Evolutionary conservation across 495 filamentous ascomycete genomes (phyloP).

Genomic region (Penicillium odoratum): DNA sequence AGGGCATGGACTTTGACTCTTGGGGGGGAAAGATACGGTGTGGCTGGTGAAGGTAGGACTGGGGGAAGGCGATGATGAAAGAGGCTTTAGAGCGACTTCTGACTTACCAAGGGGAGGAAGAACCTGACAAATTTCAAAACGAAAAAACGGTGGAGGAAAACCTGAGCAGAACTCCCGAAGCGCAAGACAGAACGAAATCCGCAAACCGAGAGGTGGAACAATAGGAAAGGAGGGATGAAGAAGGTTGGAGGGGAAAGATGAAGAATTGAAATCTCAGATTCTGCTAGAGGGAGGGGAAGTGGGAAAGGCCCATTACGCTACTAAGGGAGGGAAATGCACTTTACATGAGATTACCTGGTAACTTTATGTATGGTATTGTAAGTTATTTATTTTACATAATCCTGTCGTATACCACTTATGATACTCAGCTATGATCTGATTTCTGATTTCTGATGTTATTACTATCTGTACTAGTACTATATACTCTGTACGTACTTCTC

Average conservation of each 20-base stretch:
- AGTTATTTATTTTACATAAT: neutral
- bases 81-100: conserved; percentile 16
- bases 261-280: conserved; percentile 45
- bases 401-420: neutral
- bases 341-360: conserved; percentile 1
- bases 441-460: no score
- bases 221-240: conserved; percentile 37
- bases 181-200: conserved; percentile 34
- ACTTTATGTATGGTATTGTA: conserved; percentile 17
- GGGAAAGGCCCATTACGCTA: conserved; percentile 24
- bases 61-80: conserved; percentile 17
- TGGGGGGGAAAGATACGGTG: neutral
- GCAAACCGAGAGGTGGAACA: conserved; percentile 32
- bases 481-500: neutral
- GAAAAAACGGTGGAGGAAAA: conserved; percentile 30
- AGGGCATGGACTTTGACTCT: neutral
- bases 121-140: conserved; percentile 29
- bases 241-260: conserved; percentile 39
- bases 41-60: conserved; percentile 1
- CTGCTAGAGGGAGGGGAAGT: conserved; percentile 38
- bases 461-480: no score
- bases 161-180: conserved; percentile 36
- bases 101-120: conserved; percentile 29
- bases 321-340: neutral
- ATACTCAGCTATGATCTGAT: no score